A percentile compares a stretch with the other conserved stretches of the same genome.
These are phyloP conservation scores for Aspergillus brunneoviolaceus DNA, from an alignment of 2,329 filamentous ascomycete genomes.

Conservation along the genomic window DNA sequence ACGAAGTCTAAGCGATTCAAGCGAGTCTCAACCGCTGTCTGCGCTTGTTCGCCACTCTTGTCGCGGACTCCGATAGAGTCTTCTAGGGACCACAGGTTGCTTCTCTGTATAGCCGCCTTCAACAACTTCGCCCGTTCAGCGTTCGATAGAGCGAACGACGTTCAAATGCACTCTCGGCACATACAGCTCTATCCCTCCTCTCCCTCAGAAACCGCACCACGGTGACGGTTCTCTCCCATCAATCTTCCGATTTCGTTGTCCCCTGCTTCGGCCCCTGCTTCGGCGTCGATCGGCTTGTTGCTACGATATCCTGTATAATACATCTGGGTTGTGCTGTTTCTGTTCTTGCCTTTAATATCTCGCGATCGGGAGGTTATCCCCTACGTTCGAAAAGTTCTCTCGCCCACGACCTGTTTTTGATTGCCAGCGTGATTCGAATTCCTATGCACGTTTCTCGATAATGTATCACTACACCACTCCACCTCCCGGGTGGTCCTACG, in stretches of 20 bases:
- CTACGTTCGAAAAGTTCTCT: constrained; percentile 19
- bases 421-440: constrained; percentile 20
- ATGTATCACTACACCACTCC: constrained; percentile 51
- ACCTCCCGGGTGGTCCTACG: constrained; percentile 51
- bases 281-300: constrained; percentile 37
- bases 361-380: constrained; percentile 11
- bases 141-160: constrained; percentile 31
- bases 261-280: constrained; percentile 30
- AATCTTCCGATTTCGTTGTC: constrained; percentile 23
- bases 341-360: constrained; percentile 20
- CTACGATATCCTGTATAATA: constrained; percentile 49
- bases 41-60: neutral
- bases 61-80: neutral
- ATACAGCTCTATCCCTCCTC: constrained; percentile 39
- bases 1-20: neutral
- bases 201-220: constrained; percentile 44
- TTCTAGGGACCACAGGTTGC: constrained; percentile 7
- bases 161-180: constrained; percentile 47
- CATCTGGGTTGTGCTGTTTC: constrained; percentile 33
- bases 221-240: constrained; percentile 42
- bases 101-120: constrained; percentile 13
- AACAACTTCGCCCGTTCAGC: constrained; percentile 13
- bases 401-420: constrained; percentile 17
- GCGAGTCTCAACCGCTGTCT: neutral
- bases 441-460: constrained; percentile 38